A percentile compares a stretch with the other conserved stretches of the same genome.
Evolutionary conservation across 2,329 filamentous ascomycete genomes (phyloP).

Genomic region (Pestalotiopsis sp.): DNA sequence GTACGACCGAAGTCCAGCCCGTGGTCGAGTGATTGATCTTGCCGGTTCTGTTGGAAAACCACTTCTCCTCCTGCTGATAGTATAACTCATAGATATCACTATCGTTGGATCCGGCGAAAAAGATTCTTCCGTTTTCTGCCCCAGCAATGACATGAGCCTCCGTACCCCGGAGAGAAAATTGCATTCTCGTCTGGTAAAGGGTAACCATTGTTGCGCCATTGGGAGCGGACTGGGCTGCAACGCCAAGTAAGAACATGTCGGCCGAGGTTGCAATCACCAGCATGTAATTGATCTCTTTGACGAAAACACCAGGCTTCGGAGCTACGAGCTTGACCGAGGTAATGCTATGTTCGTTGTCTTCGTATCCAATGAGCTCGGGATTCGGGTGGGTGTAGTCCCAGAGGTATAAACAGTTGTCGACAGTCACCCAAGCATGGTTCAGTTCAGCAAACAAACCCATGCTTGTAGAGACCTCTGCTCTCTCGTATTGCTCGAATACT

Average conservation of each 20-base stretch:
- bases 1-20: constrained; percentile 69
- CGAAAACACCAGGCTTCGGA: constrained; percentile 86
- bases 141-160: constrained; percentile 80
- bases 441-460: constrained; percentile 96
- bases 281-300: constrained; percentile 82
- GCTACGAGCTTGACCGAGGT: constrained; percentile 87
- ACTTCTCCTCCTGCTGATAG: constrained; percentile 96
- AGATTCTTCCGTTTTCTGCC: constrained; percentile 86
- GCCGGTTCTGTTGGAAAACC: constrained; percentile 87
- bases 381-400: constrained; percentile 98
- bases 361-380: constrained; percentile 88
- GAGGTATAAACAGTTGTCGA: constrained; percentile 93
- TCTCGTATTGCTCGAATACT: constrained; percentile 91
- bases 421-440: constrained; percentile 92
- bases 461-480: constrained; percentile 81
- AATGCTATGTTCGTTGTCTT: constrained; percentile 86
- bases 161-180: constrained; percentile 73
- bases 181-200: constrained; percentile 89
- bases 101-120: constrained; percentile 80
- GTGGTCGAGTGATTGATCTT: constrained; percentile 87
- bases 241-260: constrained; percentile 85
- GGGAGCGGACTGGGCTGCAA: constrained; percentile 69
- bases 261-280: constrained; percentile 85
- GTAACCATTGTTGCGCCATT: constrained; percentile 74
- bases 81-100: constrained; percentile 92